Conservation (phyloP, 306 rosid species). For the Malus sieversii region DNA sequence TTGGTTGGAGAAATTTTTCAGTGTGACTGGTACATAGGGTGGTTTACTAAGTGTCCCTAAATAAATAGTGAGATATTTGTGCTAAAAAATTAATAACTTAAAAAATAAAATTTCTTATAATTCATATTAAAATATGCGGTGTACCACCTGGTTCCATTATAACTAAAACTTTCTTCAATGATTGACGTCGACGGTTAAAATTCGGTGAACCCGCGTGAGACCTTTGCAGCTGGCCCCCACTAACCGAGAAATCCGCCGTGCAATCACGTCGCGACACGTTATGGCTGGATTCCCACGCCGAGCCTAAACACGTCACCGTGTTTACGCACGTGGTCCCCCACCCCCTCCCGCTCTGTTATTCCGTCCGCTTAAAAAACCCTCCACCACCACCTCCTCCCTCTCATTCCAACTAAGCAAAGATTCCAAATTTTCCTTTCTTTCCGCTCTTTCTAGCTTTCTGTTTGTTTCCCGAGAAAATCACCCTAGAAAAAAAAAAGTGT, state of each 20-base stretch:
- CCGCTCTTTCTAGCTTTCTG: background rate
- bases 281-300: background rate
- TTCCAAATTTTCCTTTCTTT: background rate
- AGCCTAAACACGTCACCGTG: background rate
- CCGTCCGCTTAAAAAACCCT: background rate
- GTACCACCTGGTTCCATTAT: too few species aligned
- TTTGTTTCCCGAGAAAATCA: background rate
- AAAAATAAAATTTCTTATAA: too few species aligned
- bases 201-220: background rate
- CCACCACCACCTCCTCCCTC: background rate
- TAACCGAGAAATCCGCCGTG: background rate
- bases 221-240: background rate
- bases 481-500: background rate
- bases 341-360: background rate
- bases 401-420: background rate
- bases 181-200: background rate
- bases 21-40: too few species aligned
- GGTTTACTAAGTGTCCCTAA: too few species aligned
- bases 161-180: too few species aligned
- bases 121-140: too few species aligned
- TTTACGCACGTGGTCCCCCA: background rate
- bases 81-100: too few species aligned
- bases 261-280: background rate
- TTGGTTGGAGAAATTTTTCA: too few species aligned
- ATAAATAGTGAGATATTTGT: too few species aligned